Evolutionary conservation across 2,329 filamentous ascomycete genomes (phyloP), one percentile per base, ranked within the genome.

Genomic region (Aspergillus amoenus): DNA sequence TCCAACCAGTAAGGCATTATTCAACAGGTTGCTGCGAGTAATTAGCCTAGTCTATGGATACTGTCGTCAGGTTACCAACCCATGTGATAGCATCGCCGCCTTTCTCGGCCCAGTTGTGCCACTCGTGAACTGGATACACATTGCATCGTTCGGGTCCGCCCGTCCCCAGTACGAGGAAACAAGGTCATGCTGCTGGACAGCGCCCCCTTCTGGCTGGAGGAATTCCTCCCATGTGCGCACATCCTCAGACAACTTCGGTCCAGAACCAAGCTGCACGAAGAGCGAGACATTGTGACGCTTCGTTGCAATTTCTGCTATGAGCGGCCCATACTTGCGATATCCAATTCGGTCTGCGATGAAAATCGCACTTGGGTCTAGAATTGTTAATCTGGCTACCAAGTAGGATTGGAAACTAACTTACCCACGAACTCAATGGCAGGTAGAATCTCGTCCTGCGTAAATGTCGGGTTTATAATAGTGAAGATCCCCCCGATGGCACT

Each of bases 1-100:
- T 50, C 87, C 88, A 45, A 96, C 93, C 54, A 90, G 84, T 32
- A 83, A 81, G n/a, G 91, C 93, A 71, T 96, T 96, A 76, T 97
- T 97, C 18, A 67, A 40, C 3, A 68, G 52, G 34, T 64, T 65
- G 0, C 64, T 67, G 15, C 21, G 13, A 3, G 86, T 3, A 30
- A 11, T 30, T 30, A 30, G 27, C 24, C 24, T 8, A 27, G 24
- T 9, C 2, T 27, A 27, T 27, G 8, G 24, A 27, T 27, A 27
- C 7, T 27, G 7, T 27, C 2, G 7, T 27, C 8, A 9, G 24
- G 24, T 9, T 30, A 4, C 27, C 9, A 11, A 30, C 27, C 9
- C 11, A 30, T 30, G 27, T 30, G 27, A 30, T 3, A 30, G 27
- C 27, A 30, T 30, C 4, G 27, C 27, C 8, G 27, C 27, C 9